Percentiles rank a stretch among this genome's conserved stretches.
phyloP scores from a whole-genome alignment of 176 grass and related monocot genomes.

The Microstegium vimineum region DNA sequence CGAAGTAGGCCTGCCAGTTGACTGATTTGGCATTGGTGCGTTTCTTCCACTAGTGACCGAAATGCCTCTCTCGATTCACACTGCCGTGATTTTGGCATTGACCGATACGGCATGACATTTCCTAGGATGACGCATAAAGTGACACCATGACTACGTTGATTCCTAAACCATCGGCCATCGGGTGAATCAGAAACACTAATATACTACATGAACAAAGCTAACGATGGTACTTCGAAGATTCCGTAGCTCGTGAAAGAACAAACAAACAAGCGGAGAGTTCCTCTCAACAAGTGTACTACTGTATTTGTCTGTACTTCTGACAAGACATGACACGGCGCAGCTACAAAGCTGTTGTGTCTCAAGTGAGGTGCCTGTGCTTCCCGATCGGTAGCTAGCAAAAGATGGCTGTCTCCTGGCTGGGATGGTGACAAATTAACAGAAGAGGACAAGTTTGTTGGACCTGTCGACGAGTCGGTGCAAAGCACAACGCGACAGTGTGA shows the following conservation, averaged over 20 bases:
- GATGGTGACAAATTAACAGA: not conserved
- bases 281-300: conserved; percentile 5
- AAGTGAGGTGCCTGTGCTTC: conserved; percentile 20
- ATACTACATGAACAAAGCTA: not conserved
- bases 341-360: not conserved
- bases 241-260: not conserved
- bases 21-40: not conserved
- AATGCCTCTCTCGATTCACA: conserved; percentile 8
- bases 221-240: conserved; percentile 11
- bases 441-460: conserved; percentile 18
- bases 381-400: conserved; percentile 20
- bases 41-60: conserved; percentile 17
- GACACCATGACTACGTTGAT: not conserved
- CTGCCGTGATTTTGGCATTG: not conserved
- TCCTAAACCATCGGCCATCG: not conserved
- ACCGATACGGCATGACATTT: not conserved
- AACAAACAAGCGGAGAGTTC: not conserved
- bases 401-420: not conserved
- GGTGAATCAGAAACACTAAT: conserved; percentile 1
- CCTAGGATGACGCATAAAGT: not conserved
- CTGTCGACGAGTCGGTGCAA: conserved; percentile 26
- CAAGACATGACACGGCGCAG: not conserved
- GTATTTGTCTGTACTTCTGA: not conserved
- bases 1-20: not conserved
- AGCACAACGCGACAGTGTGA: not conserved